Evolutionary conservation across 2,329 filamentous ascomycete genomes (phyloP), one percentile per base, ranked within the genome.

Genomic region (Colletotrichum chrysophilum): DNA sequence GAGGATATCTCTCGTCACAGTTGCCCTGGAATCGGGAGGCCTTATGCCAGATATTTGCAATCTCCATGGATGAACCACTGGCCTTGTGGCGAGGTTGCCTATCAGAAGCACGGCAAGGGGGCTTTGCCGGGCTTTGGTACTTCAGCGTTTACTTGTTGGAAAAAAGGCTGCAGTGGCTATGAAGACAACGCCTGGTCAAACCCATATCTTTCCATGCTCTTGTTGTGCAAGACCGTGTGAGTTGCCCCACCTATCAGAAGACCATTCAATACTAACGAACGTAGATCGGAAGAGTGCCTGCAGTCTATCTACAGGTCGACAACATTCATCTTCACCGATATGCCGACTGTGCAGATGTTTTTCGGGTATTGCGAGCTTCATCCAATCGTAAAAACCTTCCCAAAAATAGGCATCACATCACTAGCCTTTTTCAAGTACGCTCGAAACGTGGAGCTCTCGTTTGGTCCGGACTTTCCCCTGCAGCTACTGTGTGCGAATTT

Each of bases 31-130:
- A 38, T 38, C 14, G 36, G 36, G 7, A 38, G 36, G 30, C 38
- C 26, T 21, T 32, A n/a, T 5, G 56, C 1, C 24, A 66, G 60
- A 6, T 34, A 52, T 0, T 32, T 75, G 1, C 68, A 71, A 32
- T 66, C 60, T 12, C 61, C 32, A 10, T 75, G 72, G 72, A 64
- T 71, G 34, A 75, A 75, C 32, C 72, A 71, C 18, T 71, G 72
- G 72, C 60, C 18, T 0, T 75, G 72, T 28, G 61, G 65, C 14
- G 72, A 75, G 38, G 21, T n/a, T 6, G 56, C 32, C 4, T 60
- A 56, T 16, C 1, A 66, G 1, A 24, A 28, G n/a, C 30, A 66
- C 16, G 55, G 56, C 36, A 38, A 18, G 16, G 16, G 7, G 36
- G 36, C 14, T 38, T 38, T 38, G 14, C 14, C 36, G 36, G 36